phyloP scores from a whole-genome alignment of 768 basidiomycete species.

The Trametes coccinea region DNA sequence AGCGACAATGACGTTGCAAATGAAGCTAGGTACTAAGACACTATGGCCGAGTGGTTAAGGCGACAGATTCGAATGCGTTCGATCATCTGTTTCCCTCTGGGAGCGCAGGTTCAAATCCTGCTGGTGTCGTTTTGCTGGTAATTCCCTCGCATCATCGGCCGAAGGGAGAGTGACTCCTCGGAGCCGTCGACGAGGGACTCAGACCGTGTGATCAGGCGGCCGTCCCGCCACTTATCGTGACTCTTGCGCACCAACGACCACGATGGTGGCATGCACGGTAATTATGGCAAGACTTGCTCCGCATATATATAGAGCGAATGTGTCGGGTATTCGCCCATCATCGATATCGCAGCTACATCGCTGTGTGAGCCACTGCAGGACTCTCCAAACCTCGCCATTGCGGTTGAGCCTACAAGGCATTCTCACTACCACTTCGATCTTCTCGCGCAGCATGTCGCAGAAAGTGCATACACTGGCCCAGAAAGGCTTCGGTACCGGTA shows the following conservation, averaged over 20 bases:
- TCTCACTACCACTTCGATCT: neutral
- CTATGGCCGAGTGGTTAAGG: conserved; percentile 81
- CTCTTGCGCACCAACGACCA: neutral
- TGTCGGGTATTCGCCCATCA: neutral
- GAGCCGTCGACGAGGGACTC: too few relatives aligned
- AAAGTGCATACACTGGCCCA: conserved; percentile 67
- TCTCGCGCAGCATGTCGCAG: conserved; percentile 19
- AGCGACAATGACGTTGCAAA: too few relatives aligned
- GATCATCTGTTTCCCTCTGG: conserved; percentile 71
- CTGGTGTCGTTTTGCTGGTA: conserved; percentile 19
- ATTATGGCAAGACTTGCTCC: neutral
- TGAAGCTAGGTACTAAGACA: conserved; percentile 25
- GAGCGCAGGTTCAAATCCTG: conserved; percentile 39
- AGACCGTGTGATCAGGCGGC: too few relatives aligned
- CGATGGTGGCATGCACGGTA: conserved; percentile 5
- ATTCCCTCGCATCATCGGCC: neutral
- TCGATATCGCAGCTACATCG: neutral
- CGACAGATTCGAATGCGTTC: conserved; percentile 39
- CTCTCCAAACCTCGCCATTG: neutral
- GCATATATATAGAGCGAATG: conserved; percentile 7
- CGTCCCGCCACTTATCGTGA: neutral
- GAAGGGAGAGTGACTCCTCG: neutral
- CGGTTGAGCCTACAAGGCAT: neutral
- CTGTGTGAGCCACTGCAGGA: neutral
- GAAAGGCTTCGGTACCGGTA: conserved; percentile 74